phyloP scores from a whole-genome alignment of 75 land plant species.

The Isoetes taiwanensis region DNA sequence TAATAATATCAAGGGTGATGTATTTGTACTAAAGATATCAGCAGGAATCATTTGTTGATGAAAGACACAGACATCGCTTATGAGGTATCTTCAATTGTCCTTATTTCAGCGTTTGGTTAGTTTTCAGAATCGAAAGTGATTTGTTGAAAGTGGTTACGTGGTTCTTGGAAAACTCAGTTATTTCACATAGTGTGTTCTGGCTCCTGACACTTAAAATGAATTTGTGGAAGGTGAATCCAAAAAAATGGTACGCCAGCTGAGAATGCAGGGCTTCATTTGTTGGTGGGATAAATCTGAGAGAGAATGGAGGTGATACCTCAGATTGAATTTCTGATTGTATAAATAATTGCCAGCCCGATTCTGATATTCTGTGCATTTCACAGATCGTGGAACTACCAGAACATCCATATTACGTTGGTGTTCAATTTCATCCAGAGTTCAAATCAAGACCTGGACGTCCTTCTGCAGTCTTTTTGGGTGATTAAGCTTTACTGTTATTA shows the following conservation, averaged over 20 bases:
- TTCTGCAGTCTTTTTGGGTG: slow-evolving; percentile 76
- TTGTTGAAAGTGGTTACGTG: too few species aligned
- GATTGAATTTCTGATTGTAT: neutral
- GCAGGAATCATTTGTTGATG: slow-evolving; percentile 52
- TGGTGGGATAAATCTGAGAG: slow-evolving; percentile 72
- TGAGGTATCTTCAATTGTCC: slow-evolving; percentile 55
- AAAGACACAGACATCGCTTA: slow-evolving; percentile 90
- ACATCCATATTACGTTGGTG: slow-evolving; percentile 82
- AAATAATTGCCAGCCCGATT: neutral
- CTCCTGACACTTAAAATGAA: too few species aligned
- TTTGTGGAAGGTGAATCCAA: slow-evolving; percentile 72
- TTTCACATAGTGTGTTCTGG: too few species aligned
- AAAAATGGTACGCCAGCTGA: slow-evolving; percentile 38
- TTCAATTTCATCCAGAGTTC: slow-evolving; percentile 93
- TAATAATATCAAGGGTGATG: neutral
- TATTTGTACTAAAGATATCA: slow-evolving; percentile 29
- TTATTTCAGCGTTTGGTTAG: too few species aligned
- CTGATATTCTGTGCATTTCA: neutral
- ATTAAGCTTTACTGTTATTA: neutral
- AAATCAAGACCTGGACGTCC: slow-evolving; percentile 89
- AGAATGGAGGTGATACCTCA: slow-evolving; percentile 66
- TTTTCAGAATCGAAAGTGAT: too few species aligned
- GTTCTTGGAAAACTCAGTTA: too few species aligned
- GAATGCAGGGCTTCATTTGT: slow-evolving; percentile 56
- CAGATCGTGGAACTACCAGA: slow-evolving; percentile 72